These are phyloP conservation scores for Coffea canephora DNA, from an alignment of 257 asterid species.

Conservation along the genomic window DNA sequence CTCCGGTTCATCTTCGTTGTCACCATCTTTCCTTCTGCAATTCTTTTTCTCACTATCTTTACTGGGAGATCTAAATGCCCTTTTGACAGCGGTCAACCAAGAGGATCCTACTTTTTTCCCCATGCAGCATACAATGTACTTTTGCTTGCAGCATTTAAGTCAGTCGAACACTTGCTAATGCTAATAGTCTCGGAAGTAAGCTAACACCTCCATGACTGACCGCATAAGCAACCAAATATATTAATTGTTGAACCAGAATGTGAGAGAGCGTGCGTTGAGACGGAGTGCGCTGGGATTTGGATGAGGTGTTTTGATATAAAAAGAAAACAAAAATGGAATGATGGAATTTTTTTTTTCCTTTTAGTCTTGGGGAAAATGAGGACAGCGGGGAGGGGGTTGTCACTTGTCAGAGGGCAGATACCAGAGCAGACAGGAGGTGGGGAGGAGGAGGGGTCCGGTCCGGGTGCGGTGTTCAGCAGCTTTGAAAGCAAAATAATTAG, in stretches of 20 bases:
- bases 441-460: no score
- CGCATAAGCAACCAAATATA: neutral
- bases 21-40: conserved; percentile 5
- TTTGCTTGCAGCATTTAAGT: neutral
- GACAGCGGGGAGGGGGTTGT: neutral
- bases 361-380: neutral
- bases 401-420: neutral
- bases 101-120: conserved; percentile 37
- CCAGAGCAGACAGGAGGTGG: no score
- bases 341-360: neutral
- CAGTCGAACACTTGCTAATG: neutral
- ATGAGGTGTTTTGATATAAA: neutral
- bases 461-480: neutral
- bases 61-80: conserved; percentile 47
- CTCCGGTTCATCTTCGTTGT: conserved; percentile 17
- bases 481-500: neutral
- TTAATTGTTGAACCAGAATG: neutral
- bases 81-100: conserved; percentile 49
- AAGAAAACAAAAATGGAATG: neutral
- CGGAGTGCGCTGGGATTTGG: neutral
- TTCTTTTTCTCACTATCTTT: conserved; percentile 32
- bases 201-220: neutral
- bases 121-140: conserved; percentile 12
- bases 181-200: neutral
- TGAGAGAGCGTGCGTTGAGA: neutral